Base-by-base conservation (phyloP, 208 protist species). In the Trypanosoma mega region DNA sequence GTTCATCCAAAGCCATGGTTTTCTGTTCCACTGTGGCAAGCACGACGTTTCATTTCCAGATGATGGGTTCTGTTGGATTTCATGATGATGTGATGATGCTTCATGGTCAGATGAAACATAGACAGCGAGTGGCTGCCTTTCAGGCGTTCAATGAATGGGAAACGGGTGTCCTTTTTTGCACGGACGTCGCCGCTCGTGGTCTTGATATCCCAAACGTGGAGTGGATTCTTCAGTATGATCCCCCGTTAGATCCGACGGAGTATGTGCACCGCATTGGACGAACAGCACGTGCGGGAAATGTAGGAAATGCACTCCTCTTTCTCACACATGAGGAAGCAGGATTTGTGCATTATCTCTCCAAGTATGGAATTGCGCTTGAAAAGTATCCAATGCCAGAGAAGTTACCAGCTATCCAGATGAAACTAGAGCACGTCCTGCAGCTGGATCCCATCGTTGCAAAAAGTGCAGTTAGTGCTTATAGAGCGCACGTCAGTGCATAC, bases 221-320 rank as follows among this genome's bases (percentile, higher is more conserved):
- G 64, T 98, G 94, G 94, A 99, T 99, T 76, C 74, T 99, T 26
- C 98, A 99, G 80, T 99, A 98, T 69, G 98, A 99, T 72, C 95
- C 97, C 11, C 98, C 98, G 33, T 76, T 91, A 9, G 93, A 98
- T 37, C 85, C 90, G 37, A 96, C 86, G 12, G 94, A 98, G 74
- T 99, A 99, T 71, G 86, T 99, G 27, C 97, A 99, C 67, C 84
- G 97, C 39, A 94, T 98, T 54, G 97, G 98, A 9, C 82, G 97
- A 56, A 99, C 98, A 11, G 98, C 98, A 21, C 87, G 98, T 63
- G 76, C 97, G 9, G 97, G 96, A 26, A 88, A 87, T 44, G 78
- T 88, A 0, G 97, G 97, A 34, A 89, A 87, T 55, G 79, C 96
- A 3, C 58, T 98, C 2, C 75, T 99, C 20, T 98, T 98, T 59